Evolutionary conservation across 169 alveolate species (phyloP).

Genomic region (Besnoitia besnoiti): DNA sequence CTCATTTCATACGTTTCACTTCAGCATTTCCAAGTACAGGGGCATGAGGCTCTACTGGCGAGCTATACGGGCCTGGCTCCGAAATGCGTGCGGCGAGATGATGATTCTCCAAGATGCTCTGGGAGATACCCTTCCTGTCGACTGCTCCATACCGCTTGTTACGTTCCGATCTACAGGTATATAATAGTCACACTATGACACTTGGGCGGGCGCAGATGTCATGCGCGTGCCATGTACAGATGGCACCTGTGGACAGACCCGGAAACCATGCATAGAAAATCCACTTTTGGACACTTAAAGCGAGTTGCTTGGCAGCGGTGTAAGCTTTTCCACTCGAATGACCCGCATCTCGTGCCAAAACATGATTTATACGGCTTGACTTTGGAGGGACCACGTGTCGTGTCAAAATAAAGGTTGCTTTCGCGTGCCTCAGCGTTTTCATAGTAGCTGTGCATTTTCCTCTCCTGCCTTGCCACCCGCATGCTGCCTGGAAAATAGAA

Average conservation of each 20-base stretch:
- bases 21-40: background rate
- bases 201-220: background rate
- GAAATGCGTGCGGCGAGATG: constrained; percentile 10
- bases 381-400: too few species aligned
- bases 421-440: too few species aligned
- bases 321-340: too few species aligned
- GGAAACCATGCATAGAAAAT: background rate
- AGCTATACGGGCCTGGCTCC: background rate
- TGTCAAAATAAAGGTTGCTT: too few species aligned
- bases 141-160: background rate
- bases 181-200: background rate
- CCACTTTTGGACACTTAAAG: background rate
- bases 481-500: too few species aligned
- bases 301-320: too few species aligned
- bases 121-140: background rate
- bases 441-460: too few species aligned
- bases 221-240: background rate
- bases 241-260: background rate
- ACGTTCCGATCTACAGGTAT: background rate
- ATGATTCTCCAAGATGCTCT: background rate
- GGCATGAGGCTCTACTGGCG: background rate
- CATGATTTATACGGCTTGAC: too few species aligned
- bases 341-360: too few species aligned
- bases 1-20: background rate
- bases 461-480: too few species aligned